A percentile compares a stretch with the other conserved stretches of the same genome.
Evolutionary conservation across 257 asterid species (phyloP).

Genomic region (Petrea volubilis): DNA sequence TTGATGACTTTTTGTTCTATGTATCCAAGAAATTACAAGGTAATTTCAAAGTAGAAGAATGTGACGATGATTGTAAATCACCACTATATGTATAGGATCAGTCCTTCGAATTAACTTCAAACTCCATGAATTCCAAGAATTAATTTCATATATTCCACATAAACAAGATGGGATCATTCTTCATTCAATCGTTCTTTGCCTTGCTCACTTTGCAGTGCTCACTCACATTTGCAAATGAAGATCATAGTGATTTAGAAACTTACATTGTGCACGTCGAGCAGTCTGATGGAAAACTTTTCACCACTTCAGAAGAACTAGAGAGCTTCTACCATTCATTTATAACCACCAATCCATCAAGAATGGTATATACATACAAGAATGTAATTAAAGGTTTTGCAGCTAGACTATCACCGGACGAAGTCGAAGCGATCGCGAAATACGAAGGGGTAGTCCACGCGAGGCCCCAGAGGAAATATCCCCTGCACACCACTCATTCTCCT

Average conservation of each 20-base stretch:
- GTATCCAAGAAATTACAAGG: neutral
- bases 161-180: neutral
- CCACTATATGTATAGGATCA: neutral
- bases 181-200: neutral
- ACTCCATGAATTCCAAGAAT: neutral
- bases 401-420: no score
- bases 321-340: conserved; percentile 41
- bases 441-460: conserved; percentile 35
- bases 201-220: neutral
- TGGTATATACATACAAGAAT: conserved; percentile 38
- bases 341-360: conserved; percentile 15
- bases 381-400: conserved; percentile 47
- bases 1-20: neutral
- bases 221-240: neutral
- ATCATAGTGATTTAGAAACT: conserved; percentile 13
- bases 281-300: conserved; percentile 1
- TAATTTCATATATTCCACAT: neutral
- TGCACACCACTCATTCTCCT: conserved; percentile 54
- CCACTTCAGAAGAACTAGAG: conserved; percentile 18
- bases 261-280: conserved; percentile 42
- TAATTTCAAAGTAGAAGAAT: neutral
- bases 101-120: neutral
- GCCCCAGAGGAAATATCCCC: conserved; percentile 28
- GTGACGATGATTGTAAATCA: neutral
- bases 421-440: conserved; percentile 28